Evolutionary conservation across 164 flowering plant genomes (phyloP), one percentile per base, ranked within the genome.

Genomic region (Platanus orientalis): DNA sequence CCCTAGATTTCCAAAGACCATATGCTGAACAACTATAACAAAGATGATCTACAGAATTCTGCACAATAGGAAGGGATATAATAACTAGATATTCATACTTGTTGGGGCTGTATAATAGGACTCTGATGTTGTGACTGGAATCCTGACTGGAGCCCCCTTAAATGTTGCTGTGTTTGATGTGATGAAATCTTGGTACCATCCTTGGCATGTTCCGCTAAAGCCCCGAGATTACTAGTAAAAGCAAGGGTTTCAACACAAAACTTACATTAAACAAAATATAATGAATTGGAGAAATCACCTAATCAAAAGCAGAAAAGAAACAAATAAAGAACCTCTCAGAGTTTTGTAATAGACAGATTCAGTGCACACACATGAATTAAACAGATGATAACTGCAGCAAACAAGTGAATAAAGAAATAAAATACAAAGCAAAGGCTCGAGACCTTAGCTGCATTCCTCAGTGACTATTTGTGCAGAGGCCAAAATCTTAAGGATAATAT

Each of bases 131-230:
- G 94, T 42, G 83, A 25, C 63, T 79, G 89, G 66, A 81, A 57
- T 13, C 80, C 90, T 45, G 81, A 39, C 77, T 80, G 90, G 44
- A 74, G 39, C 25, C 77, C 85, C 44, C 78, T 83, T 55, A 73
- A 51, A 56, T 83, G 90, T 50, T 80, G 86, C 70, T 75, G 86
- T 67, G 71, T 62, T 72, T 82, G 96, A 59, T 75, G 86, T 5
- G 69, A 69, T 39, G 61, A 13, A 59, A 57, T 83, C 70, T 77
- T 82, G 36, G 82, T 66, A 66, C 79, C 80, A 71, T 84, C 96
- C 73, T 87, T 93, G 26, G 87, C 83, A 62, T 76, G 77, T 63
- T 85, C 97, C 32, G 73, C 78, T 49, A 94, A 70, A 60, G 74
- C 52, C 64, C 79, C 83, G 65, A 87, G 64, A 76, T 81, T 82